Evolutionary conservation across 805 yeast genomes (phyloP), one percentile per base, ranked within the genome.

Genomic region (Tetrapisispora arboricola): DNA sequence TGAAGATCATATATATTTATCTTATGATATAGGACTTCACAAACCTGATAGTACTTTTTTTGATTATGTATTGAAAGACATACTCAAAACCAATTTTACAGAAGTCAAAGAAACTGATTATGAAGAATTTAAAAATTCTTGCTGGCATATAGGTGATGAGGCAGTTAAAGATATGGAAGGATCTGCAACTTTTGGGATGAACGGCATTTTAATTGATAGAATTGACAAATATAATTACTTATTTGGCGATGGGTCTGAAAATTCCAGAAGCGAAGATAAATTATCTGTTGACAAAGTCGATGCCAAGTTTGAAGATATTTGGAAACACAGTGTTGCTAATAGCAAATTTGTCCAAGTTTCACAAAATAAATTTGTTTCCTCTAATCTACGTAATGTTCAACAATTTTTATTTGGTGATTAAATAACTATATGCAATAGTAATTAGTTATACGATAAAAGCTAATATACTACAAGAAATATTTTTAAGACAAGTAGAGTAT

Each of bases 101-200:
- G 33, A 54, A 5, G n/a, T 46, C 1, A 22, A 36, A 3, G 45
- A 39, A 19, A n/a, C 32, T 2, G 41, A 40, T 11, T 34, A 47
- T n/a, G 45, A 50, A 13, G 48, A 52, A 12, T 42, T 60, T 39
- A 44, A 53, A 24, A 37, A 42, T 9, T 46, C 50, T 11, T 56
- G 66, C 37, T 80, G 83, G 84, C 90, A 81, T 54, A 60, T 80
- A 36, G 90, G 90, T 0, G 88, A 81, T 52, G 76, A 72, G 47
- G 55, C 66, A 28, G 59, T 58, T 7, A 73, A 75, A 38, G 90
- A 81, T 53, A 63, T 72, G 41, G 50, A 63, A 12, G 81, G 78
- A 3, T 66, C 79, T 0, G 55, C 63, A 15, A 55, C 58, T 20
- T 68, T 79, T 1, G 87, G 87, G 0, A 73, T 85, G 75, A 75